A percentile compares a stretch with the other conserved stretches of the same genome.
These are phyloP conservation scores for Penicillium sp. DNA, from an alignment of 2,329 filamentous ascomycete species.

Conservation along the genomic window DNA sequence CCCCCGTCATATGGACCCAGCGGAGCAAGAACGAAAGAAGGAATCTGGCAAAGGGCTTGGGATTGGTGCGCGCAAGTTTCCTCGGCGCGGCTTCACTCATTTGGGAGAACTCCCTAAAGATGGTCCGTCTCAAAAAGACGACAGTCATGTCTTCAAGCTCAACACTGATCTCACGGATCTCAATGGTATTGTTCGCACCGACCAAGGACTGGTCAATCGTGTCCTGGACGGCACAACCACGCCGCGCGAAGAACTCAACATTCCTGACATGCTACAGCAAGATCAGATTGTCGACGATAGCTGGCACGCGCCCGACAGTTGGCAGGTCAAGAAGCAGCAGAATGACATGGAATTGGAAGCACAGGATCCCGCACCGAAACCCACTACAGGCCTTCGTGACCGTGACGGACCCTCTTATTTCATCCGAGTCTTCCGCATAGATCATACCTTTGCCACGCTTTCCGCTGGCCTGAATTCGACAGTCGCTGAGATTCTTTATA, in stretches of 20 bases:
- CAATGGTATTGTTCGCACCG: slow-evolving; percentile 79
- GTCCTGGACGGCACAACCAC: slow-evolving; percentile 33
- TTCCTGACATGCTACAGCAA: slow-evolving; percentile 35
- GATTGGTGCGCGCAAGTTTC: slow-evolving; percentile 35
- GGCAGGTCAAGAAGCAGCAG: slow-evolving; percentile 74
- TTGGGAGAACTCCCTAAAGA: slow-evolving; percentile 29
- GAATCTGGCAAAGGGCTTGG: slow-evolving; percentile 35
- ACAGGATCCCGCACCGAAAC: background rate
- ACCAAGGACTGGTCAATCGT: slow-evolving; percentile 61
- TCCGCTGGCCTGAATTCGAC: slow-evolving; percentile 81
- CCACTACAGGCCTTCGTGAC: slow-evolving; percentile 43
- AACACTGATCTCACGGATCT: slow-evolving; percentile 89
- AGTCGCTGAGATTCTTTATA: slow-evolving; percentile 82
- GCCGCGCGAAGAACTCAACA: slow-evolving; percentile 29
- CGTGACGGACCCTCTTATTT: slow-evolving; percentile 79
- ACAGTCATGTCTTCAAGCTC: slow-evolving; percentile 65
- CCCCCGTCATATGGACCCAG: slow-evolving; percentile 26
- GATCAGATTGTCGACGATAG: slow-evolving; percentile 48
- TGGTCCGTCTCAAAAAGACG: slow-evolving; percentile 49
- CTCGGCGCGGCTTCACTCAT: slow-evolving; percentile 34
- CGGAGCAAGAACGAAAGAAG: slow-evolving; percentile 40
- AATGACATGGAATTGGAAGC: slow-evolving; percentile 25
- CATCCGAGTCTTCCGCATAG: slow-evolving; percentile 90
- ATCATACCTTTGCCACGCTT: slow-evolving; percentile 91
- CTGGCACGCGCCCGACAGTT: slow-evolving; percentile 96